Evolutionary conservation across 2,329 filamentous ascomycete species (phyloP).

Genomic region (Polychaeton citri): DNA sequence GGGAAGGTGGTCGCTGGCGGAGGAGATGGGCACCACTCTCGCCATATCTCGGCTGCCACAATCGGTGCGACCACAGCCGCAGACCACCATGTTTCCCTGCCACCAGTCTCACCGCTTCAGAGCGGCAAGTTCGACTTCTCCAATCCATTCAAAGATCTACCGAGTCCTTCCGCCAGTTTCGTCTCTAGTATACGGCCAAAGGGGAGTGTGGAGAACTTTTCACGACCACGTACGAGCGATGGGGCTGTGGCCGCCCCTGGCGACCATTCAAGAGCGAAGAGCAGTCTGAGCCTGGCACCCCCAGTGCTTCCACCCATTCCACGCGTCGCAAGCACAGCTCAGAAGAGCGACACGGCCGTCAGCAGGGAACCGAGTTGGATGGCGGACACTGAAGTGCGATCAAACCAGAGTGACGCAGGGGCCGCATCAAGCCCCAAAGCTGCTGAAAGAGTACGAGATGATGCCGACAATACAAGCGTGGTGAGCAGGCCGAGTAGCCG

Average conservation of each 20-base stretch:
- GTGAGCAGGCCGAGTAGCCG: neutral
- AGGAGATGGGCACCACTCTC: no score
- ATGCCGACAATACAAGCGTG: neutral
- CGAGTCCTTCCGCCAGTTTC: neutral
- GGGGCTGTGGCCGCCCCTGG: conserved; percentile 2
- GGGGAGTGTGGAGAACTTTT: conserved; percentile 3
- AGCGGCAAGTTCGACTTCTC: neutral
- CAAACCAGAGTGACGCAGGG: neutral
- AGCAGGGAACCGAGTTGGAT: neutral
- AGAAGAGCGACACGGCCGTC: neutral
- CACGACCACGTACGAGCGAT: conserved; percentile 13
- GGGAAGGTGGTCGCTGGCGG: no score
- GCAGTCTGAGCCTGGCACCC: conserved; percentile 17
- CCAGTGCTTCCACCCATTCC: conserved; percentile 32
- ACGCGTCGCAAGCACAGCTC: conserved; percentile 16
- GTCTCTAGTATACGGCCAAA: neutral
- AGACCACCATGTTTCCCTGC: neutral
- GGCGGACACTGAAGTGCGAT: neutral
- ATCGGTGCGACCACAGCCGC: neutral
- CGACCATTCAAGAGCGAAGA: neutral
- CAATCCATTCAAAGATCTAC: neutral
- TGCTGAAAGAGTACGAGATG: neutral
- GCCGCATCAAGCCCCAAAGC: neutral
- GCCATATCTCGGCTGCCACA: neutral
- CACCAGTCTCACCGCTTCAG: neutral